A percentile compares a stretch with the other conserved stretches of the same genome.
phyloP scores from a whole-genome alignment of 306 rosid species.

The Cucurbita argyrosperma region DNA sequence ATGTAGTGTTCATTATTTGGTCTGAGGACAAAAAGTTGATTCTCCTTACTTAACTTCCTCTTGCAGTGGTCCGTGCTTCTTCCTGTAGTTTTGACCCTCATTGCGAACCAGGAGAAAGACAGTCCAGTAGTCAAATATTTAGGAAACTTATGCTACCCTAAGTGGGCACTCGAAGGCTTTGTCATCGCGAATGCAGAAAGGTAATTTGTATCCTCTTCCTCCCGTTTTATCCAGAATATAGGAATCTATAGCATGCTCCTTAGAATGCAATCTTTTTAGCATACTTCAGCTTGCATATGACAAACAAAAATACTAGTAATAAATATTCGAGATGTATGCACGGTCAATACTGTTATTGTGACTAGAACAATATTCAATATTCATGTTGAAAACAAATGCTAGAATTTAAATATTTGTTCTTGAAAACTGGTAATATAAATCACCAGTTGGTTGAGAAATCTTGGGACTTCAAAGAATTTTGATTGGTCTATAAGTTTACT shows the following conservation, averaged over 20 bases:
- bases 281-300: neutral
- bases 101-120: slow-evolving; percentile 21
- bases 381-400: neutral
- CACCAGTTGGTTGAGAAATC: neutral
- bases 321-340: neutral
- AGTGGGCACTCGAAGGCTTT: slow-evolving; percentile 29
- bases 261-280: neutral
- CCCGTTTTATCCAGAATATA: neutral
- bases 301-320: neutral
- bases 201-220: slow-evolving; percentile 1
- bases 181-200: slow-evolving; percentile 25
- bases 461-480: neutral
- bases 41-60: neutral
- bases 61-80: slow-evolving; percentile 25
- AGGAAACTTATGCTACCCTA: slow-evolving; percentile 19
- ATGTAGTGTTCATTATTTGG: neutral
- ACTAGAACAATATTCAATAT: neutral
- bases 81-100: slow-evolving; percentile 24
- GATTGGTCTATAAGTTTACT: neutral
- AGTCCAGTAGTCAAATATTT: slow-evolving; percentile 7
- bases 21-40: neutral
- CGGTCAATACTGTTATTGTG: neutral
- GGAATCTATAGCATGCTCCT: neutral
- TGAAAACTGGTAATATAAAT: neutral
- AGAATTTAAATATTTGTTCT: neutral